These are phyloP conservation scores for Diplodia seriata DNA, from an alignment of 2,329 filamentous ascomycete species.

Conservation along the genomic window DNA sequence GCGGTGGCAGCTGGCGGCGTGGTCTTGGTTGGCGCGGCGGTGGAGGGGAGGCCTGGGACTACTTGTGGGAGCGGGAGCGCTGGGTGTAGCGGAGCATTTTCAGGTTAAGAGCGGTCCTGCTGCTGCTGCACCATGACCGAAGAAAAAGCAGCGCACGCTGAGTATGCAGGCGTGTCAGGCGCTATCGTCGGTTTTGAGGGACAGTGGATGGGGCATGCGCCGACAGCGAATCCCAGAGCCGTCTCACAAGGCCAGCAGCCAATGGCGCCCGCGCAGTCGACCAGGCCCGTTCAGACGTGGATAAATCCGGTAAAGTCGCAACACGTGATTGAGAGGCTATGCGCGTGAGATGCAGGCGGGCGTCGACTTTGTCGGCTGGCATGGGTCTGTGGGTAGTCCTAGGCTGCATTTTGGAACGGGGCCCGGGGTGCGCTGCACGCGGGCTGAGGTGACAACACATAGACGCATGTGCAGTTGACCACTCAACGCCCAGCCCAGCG, in stretches of 20 bases:
- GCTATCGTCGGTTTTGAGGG: slow-evolving; percentile 33
- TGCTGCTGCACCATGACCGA: slow-evolving; percentile 21
- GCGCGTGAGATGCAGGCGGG: slow-evolving; percentile 1
- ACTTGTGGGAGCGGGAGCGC: slow-evolving; percentile 14
- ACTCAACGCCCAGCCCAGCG: slow-evolving; percentile 4
- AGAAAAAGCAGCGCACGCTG: slow-evolving; percentile 29
- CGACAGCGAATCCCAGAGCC: slow-evolving; percentile 27
- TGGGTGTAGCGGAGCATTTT: slow-evolving; percentile 21
- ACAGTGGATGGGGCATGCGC: slow-evolving; percentile 31
- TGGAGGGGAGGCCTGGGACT: not conserved
- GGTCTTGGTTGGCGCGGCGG: not conserved
- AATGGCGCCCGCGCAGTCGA: not conserved
- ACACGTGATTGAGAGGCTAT: slow-evolving; percentile 26
- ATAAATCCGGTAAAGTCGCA: slow-evolving; percentile 9
- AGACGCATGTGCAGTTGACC: slow-evolving; percentile 10
- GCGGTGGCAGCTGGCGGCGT: slow-evolving; percentile 10
- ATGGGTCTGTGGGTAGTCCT: slow-evolving; percentile 4
- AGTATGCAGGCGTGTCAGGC: slow-evolving; percentile 35
- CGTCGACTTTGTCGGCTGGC: not conserved
- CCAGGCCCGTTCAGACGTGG: not conserved
- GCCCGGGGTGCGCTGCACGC: slow-evolving; percentile 5
- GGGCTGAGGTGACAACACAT: slow-evolving; percentile 24
- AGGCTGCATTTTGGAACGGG: slow-evolving; percentile 1
- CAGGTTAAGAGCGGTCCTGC: slow-evolving; percentile 23
- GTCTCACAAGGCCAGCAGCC: slow-evolving; percentile 8